Percentiles rank a stretch among this genome's conserved stretches.
Evolutionary conservation across 1,284 basidiomycete species (phyloP).

Genomic region (Paramarasmius palmivorus): DNA sequence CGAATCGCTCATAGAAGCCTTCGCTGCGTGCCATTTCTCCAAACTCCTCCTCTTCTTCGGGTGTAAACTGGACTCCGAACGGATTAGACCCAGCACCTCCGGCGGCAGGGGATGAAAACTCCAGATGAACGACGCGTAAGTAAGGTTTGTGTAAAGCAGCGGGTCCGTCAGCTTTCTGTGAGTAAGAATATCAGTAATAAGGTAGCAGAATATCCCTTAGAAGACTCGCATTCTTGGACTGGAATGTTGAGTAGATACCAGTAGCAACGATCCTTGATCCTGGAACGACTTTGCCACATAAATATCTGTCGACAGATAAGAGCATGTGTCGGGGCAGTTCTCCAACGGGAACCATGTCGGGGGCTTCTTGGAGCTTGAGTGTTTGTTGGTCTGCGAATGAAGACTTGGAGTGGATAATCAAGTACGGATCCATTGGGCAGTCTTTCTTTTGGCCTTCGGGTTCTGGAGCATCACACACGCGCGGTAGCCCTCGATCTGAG

Average conservation of each 20-base stretch:
- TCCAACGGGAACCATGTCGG: constrained; percentile 99
- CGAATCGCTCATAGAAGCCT: constrained; percentile 92
- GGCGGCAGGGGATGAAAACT: constrained; percentile 78
- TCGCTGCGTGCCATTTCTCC: constrained; percentile 87
- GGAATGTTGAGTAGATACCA: constrained; percentile 96
- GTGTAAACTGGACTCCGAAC: constrained; percentile 85
- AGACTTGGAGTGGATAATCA: constrained; percentile 95
- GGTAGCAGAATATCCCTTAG: constrained; percentile 25
- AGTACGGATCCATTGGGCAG: constrained; percentile 94
- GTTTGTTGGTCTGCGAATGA: constrained; percentile 95
- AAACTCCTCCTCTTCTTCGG: constrained; percentile 98
- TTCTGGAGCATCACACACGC: constrained; percentile 79
- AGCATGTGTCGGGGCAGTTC: constrained; percentile 97
- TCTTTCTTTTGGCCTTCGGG: constrained; percentile 83
- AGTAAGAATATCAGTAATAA: background rate
- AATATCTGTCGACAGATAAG: constrained; percentile 86
- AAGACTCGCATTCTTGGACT: constrained; percentile 71
- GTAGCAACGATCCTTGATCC: constrained; percentile 94
- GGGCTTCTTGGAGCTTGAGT: constrained; percentile 97
- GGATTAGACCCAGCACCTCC: constrained; percentile 71
- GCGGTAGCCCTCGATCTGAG: constrained; percentile 79
- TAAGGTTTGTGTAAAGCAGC: constrained; percentile 94
- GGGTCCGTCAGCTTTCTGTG: constrained; percentile 72
- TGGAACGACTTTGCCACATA: constrained; percentile 91
- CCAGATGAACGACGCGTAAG: constrained; percentile 90